Conservation (phyloP, 1,284 basidiomycete species). For the Naganishia albida region DNA sequence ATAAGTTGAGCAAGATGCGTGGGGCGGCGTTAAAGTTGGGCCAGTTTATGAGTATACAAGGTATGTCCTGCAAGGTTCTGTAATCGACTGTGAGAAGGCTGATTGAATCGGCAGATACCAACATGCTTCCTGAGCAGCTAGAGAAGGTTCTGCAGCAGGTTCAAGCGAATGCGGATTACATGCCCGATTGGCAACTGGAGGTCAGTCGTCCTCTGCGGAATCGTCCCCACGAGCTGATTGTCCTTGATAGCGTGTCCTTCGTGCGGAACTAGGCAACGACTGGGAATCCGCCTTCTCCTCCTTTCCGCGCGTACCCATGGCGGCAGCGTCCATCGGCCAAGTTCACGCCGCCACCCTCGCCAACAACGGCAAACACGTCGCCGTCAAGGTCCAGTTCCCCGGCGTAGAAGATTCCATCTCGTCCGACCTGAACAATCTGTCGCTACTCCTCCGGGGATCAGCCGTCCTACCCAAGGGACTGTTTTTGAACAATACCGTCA, state of each 20-base stretch:
- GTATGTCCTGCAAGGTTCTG: constrained; percentile 53
- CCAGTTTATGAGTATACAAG: constrained; percentile 97
- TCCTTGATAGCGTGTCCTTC: constrained; percentile 68
- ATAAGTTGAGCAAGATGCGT: constrained; percentile 89
- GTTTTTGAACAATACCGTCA: constrained; percentile 83
- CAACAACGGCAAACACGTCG: constrained; percentile 60
- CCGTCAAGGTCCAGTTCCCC: constrained; percentile 96
- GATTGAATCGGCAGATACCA: constrained; percentile 62
- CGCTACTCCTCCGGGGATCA: constrained; percentile 77
- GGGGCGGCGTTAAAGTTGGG: constrained; percentile 96
- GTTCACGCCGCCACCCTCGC: constrained; percentile 78
- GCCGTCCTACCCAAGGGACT: constrained; percentile 80
- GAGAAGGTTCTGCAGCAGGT: constrained; percentile 87
- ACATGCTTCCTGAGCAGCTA: constrained; percentile 82
- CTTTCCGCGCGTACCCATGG: constrained; percentile 87
- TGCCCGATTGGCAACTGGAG: constrained; percentile 98
- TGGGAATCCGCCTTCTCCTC: constrained; percentile 73
- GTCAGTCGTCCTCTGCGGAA: constrained; percentile 52
- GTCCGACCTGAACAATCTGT: constrained; percentile 84
- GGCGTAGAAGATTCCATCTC: constrained; percentile 83
- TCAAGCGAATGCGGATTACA: constrained; percentile 95
- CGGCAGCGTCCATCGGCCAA: constrained; percentile 95
- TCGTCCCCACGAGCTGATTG: neutral
- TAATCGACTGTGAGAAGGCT: neutral
- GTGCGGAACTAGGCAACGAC: constrained; percentile 68